Conservation (phyloP, 192 early-diverging fungal genomes). For the Entomortierella parvispora region DNA sequence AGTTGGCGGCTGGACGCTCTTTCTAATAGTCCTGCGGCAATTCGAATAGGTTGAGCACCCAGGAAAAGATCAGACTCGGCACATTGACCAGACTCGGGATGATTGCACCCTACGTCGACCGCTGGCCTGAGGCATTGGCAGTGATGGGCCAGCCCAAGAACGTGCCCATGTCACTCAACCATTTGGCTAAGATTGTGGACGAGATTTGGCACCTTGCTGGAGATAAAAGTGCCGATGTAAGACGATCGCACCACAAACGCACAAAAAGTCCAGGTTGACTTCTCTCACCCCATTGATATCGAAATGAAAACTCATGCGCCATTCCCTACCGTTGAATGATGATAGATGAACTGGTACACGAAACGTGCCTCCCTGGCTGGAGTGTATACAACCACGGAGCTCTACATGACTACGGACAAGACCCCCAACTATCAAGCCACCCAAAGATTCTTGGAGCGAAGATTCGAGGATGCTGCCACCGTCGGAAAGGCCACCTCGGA, state of each 20-base stretch:
- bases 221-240: conserved; percentile 81
- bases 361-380: conserved; percentile 83
- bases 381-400: conserved; percentile 87
- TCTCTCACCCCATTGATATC: no score
- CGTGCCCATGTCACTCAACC: conserved; percentile 69
- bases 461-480: conserved; percentile 75
- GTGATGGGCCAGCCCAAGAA: conserved; percentile 87
- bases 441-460: conserved; percentile 80
- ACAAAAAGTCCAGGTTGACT: no score
- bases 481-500: conserved; percentile 62
- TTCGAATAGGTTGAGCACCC: conserved; percentile 42
- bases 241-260: no score
- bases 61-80: conserved; percentile 69
- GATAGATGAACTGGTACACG: conserved; percentile 92
- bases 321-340: no score
- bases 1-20: not conserved
- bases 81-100: conserved; percentile 73
- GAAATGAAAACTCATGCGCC: no score
- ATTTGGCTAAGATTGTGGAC: conserved; percentile 79
- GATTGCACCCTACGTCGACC: conserved; percentile 74
- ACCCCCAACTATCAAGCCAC: conserved; percentile 81
- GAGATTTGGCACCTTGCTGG: conserved; percentile 92
- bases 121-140: conserved; percentile 81
- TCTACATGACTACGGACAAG: conserved; percentile 93
- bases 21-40: not conserved